Conservation (phyloP, 352 stramenopile species). For the Lagenidium sp. region DNA sequence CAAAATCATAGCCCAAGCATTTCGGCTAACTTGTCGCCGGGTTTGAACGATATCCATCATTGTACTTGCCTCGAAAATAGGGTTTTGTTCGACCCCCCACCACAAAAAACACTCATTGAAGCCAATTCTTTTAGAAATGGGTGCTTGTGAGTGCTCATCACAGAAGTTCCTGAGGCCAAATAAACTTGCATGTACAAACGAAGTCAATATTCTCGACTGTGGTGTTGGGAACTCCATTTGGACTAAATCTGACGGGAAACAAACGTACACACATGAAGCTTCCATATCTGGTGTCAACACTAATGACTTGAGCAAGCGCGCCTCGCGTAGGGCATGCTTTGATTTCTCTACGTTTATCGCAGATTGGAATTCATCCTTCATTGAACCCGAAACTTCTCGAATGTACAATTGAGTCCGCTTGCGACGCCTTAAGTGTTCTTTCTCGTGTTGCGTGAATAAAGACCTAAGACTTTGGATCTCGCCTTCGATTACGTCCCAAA, state of each 20-base stretch:
- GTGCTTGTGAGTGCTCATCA: slow-evolving; percentile 2
- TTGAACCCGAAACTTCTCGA: slow-evolving; percentile 14
- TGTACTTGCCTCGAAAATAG: no score
- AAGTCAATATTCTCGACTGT: no score
- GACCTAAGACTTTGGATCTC: slow-evolving; percentile 15
- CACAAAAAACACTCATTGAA: slow-evolving; percentile 22
- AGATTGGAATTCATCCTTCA: slow-evolving; percentile 15
- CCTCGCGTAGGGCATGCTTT: slow-evolving; percentile 5
- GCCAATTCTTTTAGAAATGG: slow-evolving; percentile 17
- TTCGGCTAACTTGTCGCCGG: no score
- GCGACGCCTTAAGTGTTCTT: slow-evolving; percentile 21
- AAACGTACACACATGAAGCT: slow-evolving; percentile 19
- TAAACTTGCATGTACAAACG: slow-evolving; percentile 16
- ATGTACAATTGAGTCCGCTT: slow-evolving; percentile 19
- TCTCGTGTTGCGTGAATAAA: slow-evolving; percentile 17
- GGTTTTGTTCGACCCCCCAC: slow-evolving; percentile 16
- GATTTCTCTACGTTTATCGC: slow-evolving; percentile 9
- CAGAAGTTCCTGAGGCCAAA: slow-evolving; percentile 23
- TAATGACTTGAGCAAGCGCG: slow-evolving; percentile 12
- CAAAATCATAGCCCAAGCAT: slow-evolving; percentile 20
- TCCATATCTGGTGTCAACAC: slow-evolving; percentile 11
- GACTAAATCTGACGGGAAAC: slow-evolving; percentile 25
- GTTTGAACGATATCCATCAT: no score
- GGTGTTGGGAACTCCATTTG: no score
- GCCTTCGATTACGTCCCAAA: no score